phyloP scores from a whole-genome alignment of 176 grass and related monocot genomes.

The Panicum miliaceum region DNA sequence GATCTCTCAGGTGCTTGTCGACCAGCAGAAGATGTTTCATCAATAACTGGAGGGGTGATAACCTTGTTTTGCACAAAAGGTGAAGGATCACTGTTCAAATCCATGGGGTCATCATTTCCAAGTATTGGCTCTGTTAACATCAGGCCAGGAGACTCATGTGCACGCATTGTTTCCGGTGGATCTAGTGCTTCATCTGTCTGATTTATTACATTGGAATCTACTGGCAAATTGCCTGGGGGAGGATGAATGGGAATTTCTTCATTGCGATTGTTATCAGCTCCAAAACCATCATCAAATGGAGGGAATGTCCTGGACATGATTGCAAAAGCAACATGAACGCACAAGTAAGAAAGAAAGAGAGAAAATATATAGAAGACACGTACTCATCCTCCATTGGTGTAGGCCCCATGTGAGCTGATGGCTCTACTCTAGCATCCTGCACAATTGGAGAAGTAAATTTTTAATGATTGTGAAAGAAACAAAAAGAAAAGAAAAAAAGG shows the following conservation, averaged over 20 bases:
- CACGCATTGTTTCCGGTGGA: conserved; percentile 57
- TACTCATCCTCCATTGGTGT: conserved; percentile 64
- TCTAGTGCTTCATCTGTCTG: conserved; percentile 40
- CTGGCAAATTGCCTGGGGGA: conserved; percentile 29
- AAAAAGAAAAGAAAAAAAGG: conserved; percentile 6
- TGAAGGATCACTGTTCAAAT: conserved; percentile 28
- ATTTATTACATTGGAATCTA: conserved; percentile 13
- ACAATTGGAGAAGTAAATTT: conserved; percentile 17
- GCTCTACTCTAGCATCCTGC: conserved; percentile 54
- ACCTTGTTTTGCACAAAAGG: conserved; percentile 45
- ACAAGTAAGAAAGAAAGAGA: neutral
- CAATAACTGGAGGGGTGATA: conserved; percentile 38
- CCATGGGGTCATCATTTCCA: conserved; percentile 40
- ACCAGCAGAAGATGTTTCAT: conserved; percentile 31
- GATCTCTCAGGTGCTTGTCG: conserved; percentile 42
- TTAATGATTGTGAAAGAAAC: conserved; percentile 9
- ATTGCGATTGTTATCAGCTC: conserved; percentile 35
- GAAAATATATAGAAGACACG: conserved; percentile 4
- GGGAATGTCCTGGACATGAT: conserved; percentile 57
- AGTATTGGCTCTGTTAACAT: conserved; percentile 37
- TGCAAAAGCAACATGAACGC: conserved; percentile 30
- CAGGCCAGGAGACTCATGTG: conserved; percentile 10
- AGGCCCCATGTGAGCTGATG: conserved; percentile 37
- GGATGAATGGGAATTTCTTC: conserved; percentile 32
- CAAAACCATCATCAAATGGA: conserved; percentile 53